Percentiles rank a stretch among this genome's conserved stretches.
phyloP scores from a whole-genome alignment of 1,139 yeast species.

The Candida sp. region DNA sequence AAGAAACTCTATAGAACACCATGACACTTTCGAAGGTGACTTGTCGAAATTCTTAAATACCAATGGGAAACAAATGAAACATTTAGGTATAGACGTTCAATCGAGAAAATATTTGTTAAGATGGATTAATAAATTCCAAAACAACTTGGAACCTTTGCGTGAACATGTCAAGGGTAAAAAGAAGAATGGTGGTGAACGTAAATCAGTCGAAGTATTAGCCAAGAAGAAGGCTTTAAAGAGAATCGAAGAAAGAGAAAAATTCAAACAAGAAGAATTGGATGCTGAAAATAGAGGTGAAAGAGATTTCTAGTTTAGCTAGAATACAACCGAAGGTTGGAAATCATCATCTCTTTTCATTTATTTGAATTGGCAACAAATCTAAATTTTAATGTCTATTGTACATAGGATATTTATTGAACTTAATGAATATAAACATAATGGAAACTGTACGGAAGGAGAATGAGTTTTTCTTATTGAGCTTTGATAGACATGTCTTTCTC shows the following conservation, averaged over 20 bases:
- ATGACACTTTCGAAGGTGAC: slow-evolving; percentile 66
- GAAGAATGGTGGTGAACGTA: slow-evolving; percentile 90
- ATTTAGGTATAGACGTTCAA: slow-evolving; percentile 74
- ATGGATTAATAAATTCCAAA: slow-evolving; percentile 46
- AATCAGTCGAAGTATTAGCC: slow-evolving; percentile 66
- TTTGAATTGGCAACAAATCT: too few species aligned
- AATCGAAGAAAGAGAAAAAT: slow-evolving; percentile 34
- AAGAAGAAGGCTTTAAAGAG: slow-evolving; percentile 63
- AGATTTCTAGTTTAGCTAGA: too few species aligned
- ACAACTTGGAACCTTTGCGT: slow-evolving; percentile 55
- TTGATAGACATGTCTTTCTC: too few species aligned
- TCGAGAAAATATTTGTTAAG: slow-evolving; percentile 64
- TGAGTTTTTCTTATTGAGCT: too few species aligned
- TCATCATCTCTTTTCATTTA: too few species aligned
- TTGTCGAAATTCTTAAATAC: slow-evolving; percentile 68
- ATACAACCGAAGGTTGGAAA: too few species aligned
- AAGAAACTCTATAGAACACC: slow-evolving; percentile 64
- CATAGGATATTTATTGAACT: too few species aligned
- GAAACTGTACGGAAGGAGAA: too few species aligned
- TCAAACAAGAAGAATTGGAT: slow-evolving; percentile 22
- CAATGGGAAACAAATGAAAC: slow-evolving; percentile 58
- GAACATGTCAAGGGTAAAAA: slow-evolving; percentile 68
- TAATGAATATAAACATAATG: too few species aligned
- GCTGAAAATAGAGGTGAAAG: slow-evolving; percentile 30
- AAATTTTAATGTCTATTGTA: too few species aligned